Evolutionary conservation across 257 asterid species (phyloP).

Genomic region (Forsythia viridissima): DNA sequence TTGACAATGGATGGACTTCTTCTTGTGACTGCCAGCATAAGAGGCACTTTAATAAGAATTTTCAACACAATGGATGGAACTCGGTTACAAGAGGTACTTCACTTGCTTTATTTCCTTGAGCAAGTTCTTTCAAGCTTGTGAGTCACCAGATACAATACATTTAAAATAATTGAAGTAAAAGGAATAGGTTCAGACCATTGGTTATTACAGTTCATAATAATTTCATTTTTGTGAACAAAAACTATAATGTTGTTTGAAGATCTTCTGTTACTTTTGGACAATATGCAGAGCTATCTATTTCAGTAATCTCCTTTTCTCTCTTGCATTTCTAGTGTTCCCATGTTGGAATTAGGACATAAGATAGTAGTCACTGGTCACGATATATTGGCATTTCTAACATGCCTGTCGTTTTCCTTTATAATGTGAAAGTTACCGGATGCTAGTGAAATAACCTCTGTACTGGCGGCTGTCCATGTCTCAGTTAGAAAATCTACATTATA

Average conservation of each 20-base stretch:
- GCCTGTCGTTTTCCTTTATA: background rate
- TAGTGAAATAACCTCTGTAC: background rate
- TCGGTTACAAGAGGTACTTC: slow-evolving; percentile 86
- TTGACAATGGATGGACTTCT: slow-evolving; percentile 90
- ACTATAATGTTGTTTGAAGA: background rate
- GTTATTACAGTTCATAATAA: background rate
- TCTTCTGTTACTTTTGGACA: background rate
- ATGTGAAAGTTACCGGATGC: background rate
- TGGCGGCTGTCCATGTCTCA: background rate
- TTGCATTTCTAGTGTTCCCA: slow-evolving; percentile 8
- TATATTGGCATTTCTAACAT: slow-evolving; percentile 11
- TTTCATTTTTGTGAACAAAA: slow-evolving; percentile 5
- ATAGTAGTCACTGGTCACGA: slow-evolving; percentile 2
- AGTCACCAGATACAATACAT: background rate
- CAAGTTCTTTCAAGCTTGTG: background rate
- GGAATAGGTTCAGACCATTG: background rate
- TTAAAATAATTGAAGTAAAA: background rate
- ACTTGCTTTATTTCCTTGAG: background rate
- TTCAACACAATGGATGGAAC: slow-evolving; percentile 96
- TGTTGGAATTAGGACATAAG: slow-evolving; percentile 7
- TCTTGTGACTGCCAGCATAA: slow-evolving; percentile 88
- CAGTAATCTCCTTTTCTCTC: background rate
- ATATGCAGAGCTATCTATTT: slow-evolving; percentile 5
- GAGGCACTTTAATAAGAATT: slow-evolving; percentile 92
- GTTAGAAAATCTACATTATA: background rate